Evolutionary conservation across 1,284 basidiomycete species (phyloP), one percentile per base, ranked within the genome.

Genomic region (Singerocomus inundabilis): DNA sequence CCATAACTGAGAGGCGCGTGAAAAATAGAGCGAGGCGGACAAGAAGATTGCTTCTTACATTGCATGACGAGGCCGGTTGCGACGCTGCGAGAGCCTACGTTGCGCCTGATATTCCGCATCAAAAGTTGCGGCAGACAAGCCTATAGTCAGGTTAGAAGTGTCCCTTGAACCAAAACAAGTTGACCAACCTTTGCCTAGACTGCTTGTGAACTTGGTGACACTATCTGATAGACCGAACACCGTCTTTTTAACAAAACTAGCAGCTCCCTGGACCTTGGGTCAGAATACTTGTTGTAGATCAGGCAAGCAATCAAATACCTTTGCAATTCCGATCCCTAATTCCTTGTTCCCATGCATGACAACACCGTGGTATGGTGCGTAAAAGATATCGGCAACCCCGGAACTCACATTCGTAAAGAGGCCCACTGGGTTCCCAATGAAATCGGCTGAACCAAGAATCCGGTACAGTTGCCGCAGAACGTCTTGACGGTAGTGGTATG

Each of bases 381-480:
- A 98, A 77, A 99, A 99, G 59, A 99, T 95, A 69, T 99, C 97
- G 41, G 91, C 90, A 8, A 99, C 93, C n/a, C 97, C 97, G 24
- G 94, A 98, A 64, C 93, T 96, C 64, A 99, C 95, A 64, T 98
- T 99, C 55, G 92, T 98, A 77, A 99, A 99, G 45, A 99, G 77
- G 12, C 96, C 96, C 28, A 98, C 93, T 6, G 96, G 96, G 62
- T 91, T 91, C 8, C 84, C 88, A 55, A 91, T 86, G 72, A 99
- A 98, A 70, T 99, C 96, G 1, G 96, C 95, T 4, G 93, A 96
- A 26, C 97, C 97, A 8, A 99, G 78, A 26, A 99, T 92, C 28
- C 97, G 87, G 70, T 99, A 98, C 10, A 99, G 78, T 68, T 99
- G 97, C 28, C 92, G 87, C 28, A 98, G 76, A 46, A 98, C 83